Conservation (phyloP, 768 basidiomycete species). For the Tylopilus sp. region DNA sequence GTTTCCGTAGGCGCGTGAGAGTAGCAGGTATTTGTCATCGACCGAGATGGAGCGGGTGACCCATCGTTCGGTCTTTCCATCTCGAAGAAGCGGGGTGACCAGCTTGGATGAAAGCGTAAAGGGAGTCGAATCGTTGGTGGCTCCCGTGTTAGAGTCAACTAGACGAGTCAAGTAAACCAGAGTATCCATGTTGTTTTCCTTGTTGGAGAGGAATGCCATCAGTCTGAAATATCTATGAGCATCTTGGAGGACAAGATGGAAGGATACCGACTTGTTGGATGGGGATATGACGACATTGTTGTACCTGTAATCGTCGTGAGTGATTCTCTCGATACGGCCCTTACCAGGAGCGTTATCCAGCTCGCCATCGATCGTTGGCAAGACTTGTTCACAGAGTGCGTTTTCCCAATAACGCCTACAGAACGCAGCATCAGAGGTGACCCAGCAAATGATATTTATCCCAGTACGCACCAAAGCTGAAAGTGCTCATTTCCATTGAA, state of each 20-base stretch:
- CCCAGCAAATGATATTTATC: background rate
- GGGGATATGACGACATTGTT: slow-evolving; percentile 27
- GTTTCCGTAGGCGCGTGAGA: slow-evolving; percentile 29
- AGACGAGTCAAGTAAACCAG: slow-evolving; percentile 35
- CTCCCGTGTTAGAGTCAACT: slow-evolving; percentile 30
- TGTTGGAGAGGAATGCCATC: slow-evolving; percentile 40
- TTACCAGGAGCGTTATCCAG: slow-evolving; percentile 37
- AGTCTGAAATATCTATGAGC: slow-evolving; percentile 24
- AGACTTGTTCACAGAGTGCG: slow-evolving; percentile 14
- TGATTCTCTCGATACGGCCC: slow-evolving; percentile 41
- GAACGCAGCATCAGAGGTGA: background rate
- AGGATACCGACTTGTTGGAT: slow-evolving; percentile 35
- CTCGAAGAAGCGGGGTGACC: slow-evolving; percentile 31
- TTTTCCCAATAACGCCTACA: slow-evolving; percentile 44
- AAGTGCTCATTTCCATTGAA: slow-evolving; percentile 39
- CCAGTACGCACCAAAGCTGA: slow-evolving; percentile 36
- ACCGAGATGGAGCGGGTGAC: slow-evolving; percentile 32
- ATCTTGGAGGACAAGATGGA: background rate
- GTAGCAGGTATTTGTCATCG: slow-evolving; percentile 37
- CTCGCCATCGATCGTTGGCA: slow-evolving; percentile 37
- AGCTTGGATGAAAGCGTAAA: slow-evolving; percentile 33
- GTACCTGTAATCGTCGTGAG: slow-evolving; percentile 37
- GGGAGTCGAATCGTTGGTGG: slow-evolving; percentile 24
- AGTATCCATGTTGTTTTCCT: slow-evolving; percentile 38
- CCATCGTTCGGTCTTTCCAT: slow-evolving; percentile 34